Conservation (phyloP, 306 rosid genomes). For the Medicago ruthenica region DNA sequence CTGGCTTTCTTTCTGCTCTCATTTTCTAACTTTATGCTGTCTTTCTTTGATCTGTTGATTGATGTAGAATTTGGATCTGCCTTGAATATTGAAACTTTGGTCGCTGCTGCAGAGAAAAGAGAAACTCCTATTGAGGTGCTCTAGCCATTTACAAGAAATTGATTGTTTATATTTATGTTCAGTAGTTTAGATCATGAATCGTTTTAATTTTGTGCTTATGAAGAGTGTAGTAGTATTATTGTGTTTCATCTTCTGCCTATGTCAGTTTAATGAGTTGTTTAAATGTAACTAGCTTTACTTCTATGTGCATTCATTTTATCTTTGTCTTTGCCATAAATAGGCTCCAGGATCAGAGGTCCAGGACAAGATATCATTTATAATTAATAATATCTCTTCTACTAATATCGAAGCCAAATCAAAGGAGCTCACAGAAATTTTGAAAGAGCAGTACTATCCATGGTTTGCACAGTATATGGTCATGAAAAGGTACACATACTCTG, state of each 20-base stretch:
- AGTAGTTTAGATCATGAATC: slow-evolving; percentile 9
- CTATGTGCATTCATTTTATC: slow-evolving; percentile 33
- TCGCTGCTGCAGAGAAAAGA: slow-evolving; percentile 98
- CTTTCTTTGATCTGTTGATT: slow-evolving; percentile 35
- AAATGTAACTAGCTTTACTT: slow-evolving; percentile 4
- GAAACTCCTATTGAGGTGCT: slow-evolving; percentile 92
- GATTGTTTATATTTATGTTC: slow-evolving; percentile 16
- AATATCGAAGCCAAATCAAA: slow-evolving; percentile 83
- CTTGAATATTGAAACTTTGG: slow-evolving; percentile 92
- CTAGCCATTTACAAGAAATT: slow-evolving; percentile 24
- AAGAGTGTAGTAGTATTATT: slow-evolving; percentile 1
- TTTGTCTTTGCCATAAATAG: slow-evolving; percentile 53
- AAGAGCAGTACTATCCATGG: slow-evolving; percentile 93
- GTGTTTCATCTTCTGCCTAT: slow-evolving; percentile 6
- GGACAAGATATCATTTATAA: slow-evolving; percentile 94
- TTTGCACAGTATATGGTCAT: slow-evolving; percentile 98
- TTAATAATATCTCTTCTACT: slow-evolving; percentile 78
- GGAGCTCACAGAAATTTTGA: slow-evolving; percentile 74
- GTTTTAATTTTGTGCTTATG: slow-evolving; percentile 6
- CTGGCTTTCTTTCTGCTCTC: slow-evolving; percentile 21
- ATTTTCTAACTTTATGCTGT: slow-evolving; percentile 21
- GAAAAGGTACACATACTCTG: slow-evolving; percentile 74
- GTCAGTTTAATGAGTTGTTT: slow-evolving; percentile 12
- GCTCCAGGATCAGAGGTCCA: slow-evolving; percentile 96
- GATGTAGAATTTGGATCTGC: slow-evolving; percentile 93